Percentiles rank a stretch among this genome's conserved stretches.
Evolutionary conservation across 106 monocot species (phyloP).

Genomic region (Amphibolis antarctica): DNA sequence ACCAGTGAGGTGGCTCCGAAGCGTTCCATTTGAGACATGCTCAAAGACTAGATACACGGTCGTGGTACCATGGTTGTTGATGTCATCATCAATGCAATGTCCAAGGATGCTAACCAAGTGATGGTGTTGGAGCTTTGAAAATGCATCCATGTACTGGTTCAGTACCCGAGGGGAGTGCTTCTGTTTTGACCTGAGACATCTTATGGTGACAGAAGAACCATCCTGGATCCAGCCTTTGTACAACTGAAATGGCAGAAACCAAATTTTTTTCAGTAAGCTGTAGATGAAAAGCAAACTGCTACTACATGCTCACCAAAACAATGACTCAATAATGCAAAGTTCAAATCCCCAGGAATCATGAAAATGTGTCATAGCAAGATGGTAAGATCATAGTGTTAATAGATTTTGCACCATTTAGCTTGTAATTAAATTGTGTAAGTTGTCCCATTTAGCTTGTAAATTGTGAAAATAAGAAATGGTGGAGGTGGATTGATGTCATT

Average conservation of each 20-base stretch:
- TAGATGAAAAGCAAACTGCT: not conserved
- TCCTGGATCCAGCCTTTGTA: conserved; percentile 60
- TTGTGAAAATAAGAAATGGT: too few relatives aligned
- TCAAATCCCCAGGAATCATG: too few relatives aligned
- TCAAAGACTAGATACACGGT: conserved; percentile 50
- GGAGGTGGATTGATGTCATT: too few relatives aligned
- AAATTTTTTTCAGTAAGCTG: not conserved
- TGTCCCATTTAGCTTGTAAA: too few relatives aligned
- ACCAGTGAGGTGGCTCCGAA: conserved; percentile 88
- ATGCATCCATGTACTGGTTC: conserved; percentile 46
- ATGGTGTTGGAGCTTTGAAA: conserved; percentile 69
- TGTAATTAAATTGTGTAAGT: too few relatives aligned
- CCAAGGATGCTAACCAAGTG: conserved; percentile 85
- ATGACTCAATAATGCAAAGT: too few relatives aligned
- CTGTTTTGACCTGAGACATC: conserved; percentile 56
- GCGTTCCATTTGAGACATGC: conserved; percentile 58
- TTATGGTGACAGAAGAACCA: conserved; percentile 45
- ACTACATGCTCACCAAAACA: too few relatives aligned
- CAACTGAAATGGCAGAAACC: conserved; percentile 20
- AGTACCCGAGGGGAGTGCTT: conserved; percentile 45
- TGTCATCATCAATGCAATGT: conserved; percentile 41
- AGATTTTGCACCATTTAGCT: too few relatives aligned
- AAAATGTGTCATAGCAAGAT: too few relatives aligned
- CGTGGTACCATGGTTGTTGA: conserved; percentile 17
- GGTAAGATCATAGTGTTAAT: too few relatives aligned